Evolutionary conservation across 2,329 filamentous ascomycete species (phyloP), one percentile per base, ranked within the genome.

Genomic region (Sporothrix phasma): DNA sequence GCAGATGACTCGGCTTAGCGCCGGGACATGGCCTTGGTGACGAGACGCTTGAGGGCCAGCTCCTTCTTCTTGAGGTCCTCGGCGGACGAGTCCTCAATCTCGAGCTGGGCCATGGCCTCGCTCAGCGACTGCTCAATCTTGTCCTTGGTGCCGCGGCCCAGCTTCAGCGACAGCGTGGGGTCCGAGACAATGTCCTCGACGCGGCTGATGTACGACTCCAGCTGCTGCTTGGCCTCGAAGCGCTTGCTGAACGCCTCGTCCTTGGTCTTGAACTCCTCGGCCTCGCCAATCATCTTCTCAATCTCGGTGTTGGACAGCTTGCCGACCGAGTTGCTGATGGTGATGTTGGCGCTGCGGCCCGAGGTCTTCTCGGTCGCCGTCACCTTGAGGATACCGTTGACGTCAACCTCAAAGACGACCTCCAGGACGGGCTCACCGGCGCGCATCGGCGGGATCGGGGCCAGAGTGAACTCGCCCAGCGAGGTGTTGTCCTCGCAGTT

Each of bases 21-120:
- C 75, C 90, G 92, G 69, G 90, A 87, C 90, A 96, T 96, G 73
- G 90, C 92, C 89, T 97, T 99, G 80, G 94, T 99, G 73, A 99
- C 92, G 72, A 96, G 86, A 75, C 94, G 86, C 91, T 97, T 99
- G 69, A 99, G 86, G 67, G 92, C 92, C 70, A 99, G 84, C 85
- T 99, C 94, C 88, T 97, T 96, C 91, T 97, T 97, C 90, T 96
- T 97, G 72, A 99, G 84, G 76, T 99, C 94, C 72, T 99, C 95
- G 67, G 92, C 89, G 68, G 81, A 80, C 65, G 90, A 90, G 72
- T 99, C 95, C 79, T 93, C 90, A 74, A 99, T 82, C 87, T 99
- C 94, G 69, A 99, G 89, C 80, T 95, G 89, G 69, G 86, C 90
- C 94, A 99, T 97, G 72, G 94, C 94, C 73, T 99, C 94, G 78